Evolutionary conservation across 441 rosid genomes (phyloP), one percentile per base, ranked within the genome.

Genomic region (Capsella rubella): DNA sequence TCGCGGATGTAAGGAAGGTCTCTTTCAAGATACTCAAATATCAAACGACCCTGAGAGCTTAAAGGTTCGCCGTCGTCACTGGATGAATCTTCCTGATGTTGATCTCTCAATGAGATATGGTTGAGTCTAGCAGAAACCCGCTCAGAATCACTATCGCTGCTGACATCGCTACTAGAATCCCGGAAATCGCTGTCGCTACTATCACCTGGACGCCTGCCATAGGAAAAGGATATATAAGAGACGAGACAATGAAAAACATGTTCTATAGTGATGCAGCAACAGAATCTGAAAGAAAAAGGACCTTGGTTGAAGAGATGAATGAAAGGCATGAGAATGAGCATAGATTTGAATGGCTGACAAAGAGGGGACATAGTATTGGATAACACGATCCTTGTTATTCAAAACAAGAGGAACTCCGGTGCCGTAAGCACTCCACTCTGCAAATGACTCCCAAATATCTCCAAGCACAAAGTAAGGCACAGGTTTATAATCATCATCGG

Each of bases 391-490:
- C 71, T 76, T 77, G 65, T 67, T 58, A 64, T 84, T 83, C 86
- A 91, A 78, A 57, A 87, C 67, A 10, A 91, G 76, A 47, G 91
- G 97, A 57, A 89, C 55, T 34, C 95, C 97, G 0, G 85, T 85
- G 42, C 91, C 97, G 74, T 89, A 89, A 21, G 90, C 93, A 76
- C 93, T 91, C 90, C 90, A 91, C 74, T 91, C 93, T 62, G 83
- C 83, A 43, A 87, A 87, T 6, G 95, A 85, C 78, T 91, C 91
- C 97, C 97, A 91, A n/a, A 91, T 61, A 84, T 91, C 95, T 37
- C 86, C 90, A 11, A 91, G 84, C 51, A 80, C 84, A 77, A 91
- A 91, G 69, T 85, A 87, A 8, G 91, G 90, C 29, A 84, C 82
- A 53, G 15, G 45, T 59, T 67, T 53, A 59, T 67, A 43, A n/a